These are phyloP conservation scores for Penicillium vulpinum DNA, from an alignment of 2,329 filamentous ascomycete genomes.

Conservation along the genomic window DNA sequence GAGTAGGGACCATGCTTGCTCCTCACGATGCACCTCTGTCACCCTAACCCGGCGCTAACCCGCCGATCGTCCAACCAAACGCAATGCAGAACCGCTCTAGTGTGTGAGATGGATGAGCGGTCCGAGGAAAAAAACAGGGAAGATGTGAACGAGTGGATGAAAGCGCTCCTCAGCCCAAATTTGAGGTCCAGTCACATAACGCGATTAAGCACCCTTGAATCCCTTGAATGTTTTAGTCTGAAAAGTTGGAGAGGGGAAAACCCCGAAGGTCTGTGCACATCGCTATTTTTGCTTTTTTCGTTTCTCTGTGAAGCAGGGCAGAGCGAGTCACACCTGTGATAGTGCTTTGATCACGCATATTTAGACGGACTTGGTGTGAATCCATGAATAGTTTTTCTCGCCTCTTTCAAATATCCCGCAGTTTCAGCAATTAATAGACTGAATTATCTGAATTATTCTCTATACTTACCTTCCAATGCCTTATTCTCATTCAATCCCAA, in stretches of 20 bases:
- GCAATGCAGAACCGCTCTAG: slow-evolving; percentile 29
- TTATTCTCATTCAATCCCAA: not conserved
- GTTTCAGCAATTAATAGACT: no score
- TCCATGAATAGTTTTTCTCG: no score
- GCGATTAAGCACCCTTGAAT: slow-evolving; percentile 4
- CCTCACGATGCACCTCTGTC: slow-evolving; percentile 23
- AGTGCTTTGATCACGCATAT: slow-evolving; percentile 3
- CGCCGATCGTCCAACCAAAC: slow-evolving; percentile 35
- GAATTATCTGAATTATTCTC: not conserved
- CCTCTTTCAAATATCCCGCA: no score
- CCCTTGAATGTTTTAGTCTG: not conserved
- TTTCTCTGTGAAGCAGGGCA: not conserved
- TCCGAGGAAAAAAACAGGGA: slow-evolving; percentile 4
- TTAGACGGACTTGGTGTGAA: no score
- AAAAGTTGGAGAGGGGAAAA: not conserved
- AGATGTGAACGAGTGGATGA: slow-evolving; percentile 1
- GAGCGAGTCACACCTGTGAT: slow-evolving; percentile 4
- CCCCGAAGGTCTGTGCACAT: not conserved
- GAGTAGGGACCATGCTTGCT: slow-evolving; percentile 3
- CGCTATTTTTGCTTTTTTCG: not conserved
- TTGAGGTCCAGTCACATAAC: slow-evolving; percentile 5
- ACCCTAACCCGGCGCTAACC: slow-evolving; percentile 31
- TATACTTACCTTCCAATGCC: not conserved
- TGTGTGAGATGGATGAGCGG: not conserved
- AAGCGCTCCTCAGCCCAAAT: slow-evolving; percentile 6